Conservation (phyloP, 495 filamentous ascomycete species). For the Penicillium bovifimosum region DNA sequence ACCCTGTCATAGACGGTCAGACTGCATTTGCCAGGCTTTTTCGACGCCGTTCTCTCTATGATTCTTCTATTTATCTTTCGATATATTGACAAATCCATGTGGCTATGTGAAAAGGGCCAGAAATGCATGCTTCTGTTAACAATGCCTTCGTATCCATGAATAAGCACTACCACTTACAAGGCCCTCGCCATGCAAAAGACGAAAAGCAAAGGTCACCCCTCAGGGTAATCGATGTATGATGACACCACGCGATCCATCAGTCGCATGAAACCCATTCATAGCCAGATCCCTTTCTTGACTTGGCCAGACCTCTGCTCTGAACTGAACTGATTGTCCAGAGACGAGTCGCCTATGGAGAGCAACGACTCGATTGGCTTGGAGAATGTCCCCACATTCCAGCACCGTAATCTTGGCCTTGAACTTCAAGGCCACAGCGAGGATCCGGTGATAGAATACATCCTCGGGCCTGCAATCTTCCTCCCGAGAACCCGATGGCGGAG, state of each 20-base stretch:
- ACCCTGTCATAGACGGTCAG: not conserved
- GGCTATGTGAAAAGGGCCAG: no score
- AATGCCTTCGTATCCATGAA: no score
- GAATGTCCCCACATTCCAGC: slow-evolving; percentile 35
- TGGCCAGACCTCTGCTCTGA: slow-evolving; percentile 18
- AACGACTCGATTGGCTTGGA: slow-evolving; percentile 32
- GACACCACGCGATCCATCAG: slow-evolving; percentile 23
- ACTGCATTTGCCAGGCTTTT: not conserved
- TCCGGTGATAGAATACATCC: slow-evolving; percentile 38
- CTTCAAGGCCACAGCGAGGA: slow-evolving; percentile 21
- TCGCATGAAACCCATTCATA: slow-evolving; percentile 18
- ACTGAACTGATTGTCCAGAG: not conserved
- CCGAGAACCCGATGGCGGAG: slow-evolving; percentile 25
- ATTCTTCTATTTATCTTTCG: no score
- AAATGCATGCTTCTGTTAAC: no score
- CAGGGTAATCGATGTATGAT: slow-evolving; percentile 13
- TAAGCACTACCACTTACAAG: no score
- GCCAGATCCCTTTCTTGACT: slow-evolving; percentile 10
- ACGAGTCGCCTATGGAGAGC: slow-evolving; percentile 13
- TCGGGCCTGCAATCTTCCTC: slow-evolving; percentile 12
- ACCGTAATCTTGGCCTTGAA: slow-evolving; percentile 25
- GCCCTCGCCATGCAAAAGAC: not conserved
- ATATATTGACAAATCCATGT: no score
- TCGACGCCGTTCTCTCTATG: not conserved
- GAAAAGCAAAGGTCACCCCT: not conserved